These are phyloP conservation scores for Phyllosticta citrichinensis DNA, from an alignment of 2,329 filamentous ascomycete species.

Conservation along the genomic window DNA sequence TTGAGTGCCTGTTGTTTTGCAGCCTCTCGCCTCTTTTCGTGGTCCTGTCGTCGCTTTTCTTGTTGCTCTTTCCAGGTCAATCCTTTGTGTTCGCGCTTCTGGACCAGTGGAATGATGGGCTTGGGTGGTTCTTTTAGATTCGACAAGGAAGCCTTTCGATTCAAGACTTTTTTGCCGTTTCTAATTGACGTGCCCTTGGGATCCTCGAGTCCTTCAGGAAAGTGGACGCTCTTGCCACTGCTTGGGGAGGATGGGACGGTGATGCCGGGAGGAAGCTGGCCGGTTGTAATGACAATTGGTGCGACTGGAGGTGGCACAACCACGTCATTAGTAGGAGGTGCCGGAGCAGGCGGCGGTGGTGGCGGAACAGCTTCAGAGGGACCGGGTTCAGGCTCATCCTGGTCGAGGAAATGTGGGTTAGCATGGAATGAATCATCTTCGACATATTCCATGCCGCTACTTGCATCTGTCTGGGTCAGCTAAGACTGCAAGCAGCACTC, in stretches of 20 bases:
- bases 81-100: slow-evolving; percentile 1
- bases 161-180: not conserved
- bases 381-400: not conserved
- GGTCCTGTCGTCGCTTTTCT: not conserved
- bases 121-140: not conserved
- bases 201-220: slow-evolving; percentile 6
- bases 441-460: slow-evolving; percentile 3
- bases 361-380: not conserved
- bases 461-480: not conserved
- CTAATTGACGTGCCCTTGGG: not conserved
- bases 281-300: not conserved
- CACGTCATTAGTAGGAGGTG: not conserved
- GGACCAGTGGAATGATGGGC: not conserved
- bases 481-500: not conserved
- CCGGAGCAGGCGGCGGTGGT: not conserved
- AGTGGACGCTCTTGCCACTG: slow-evolving; percentile 10
- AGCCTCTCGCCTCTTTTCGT: not conserved
- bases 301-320: not conserved
- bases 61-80: slow-evolving; percentile 2
- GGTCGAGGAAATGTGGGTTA: not conserved
- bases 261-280: not conserved
- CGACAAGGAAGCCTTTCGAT: not conserved
- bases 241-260: not conserved
- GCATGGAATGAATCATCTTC: not conserved
- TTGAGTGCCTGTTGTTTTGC: not conserved